Evolutionary conservation across 306 rosid species (phyloP).

Genomic region (Prunus persica): Prunus_persica_NCBIv2 NC_034009.1:33744501-33745000

Average conservation of each 20-base stretch:
- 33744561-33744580: conserved; percentile 62
- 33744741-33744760: conserved; percentile 91
- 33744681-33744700: conserved; percentile 58
- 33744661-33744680: conserved; percentile 60
- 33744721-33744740: conserved; percentile 84
- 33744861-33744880: conserved; percentile 84
- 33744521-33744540: conserved; percentile 78
- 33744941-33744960: conserved; percentile 90
- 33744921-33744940: conserved; percentile 86
- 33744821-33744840: conserved; percentile 87
- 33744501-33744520: conserved; percentile 66
- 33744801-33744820: conserved; percentile 65
- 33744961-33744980: conserved; percentile 96
- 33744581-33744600: conserved; percentile 60
- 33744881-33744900: conserved; percentile 85
- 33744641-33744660: conserved; percentile 56
- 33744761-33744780: conserved; percentile 99
- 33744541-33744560: conserved; percentile 63
- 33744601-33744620: conserved; percentile 66
- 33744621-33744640: conserved; percentile 49
- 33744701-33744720: conserved; percentile 57
- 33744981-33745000: conserved; percentile 92
- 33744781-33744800: conserved; percentile 51
- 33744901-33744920: conserved; percentile 87
- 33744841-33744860: conserved; percentile 77